Evolutionary conservation across 2,329 filamentous ascomycete species (phyloP).

Genomic region (Penicillium sp.): DNA sequence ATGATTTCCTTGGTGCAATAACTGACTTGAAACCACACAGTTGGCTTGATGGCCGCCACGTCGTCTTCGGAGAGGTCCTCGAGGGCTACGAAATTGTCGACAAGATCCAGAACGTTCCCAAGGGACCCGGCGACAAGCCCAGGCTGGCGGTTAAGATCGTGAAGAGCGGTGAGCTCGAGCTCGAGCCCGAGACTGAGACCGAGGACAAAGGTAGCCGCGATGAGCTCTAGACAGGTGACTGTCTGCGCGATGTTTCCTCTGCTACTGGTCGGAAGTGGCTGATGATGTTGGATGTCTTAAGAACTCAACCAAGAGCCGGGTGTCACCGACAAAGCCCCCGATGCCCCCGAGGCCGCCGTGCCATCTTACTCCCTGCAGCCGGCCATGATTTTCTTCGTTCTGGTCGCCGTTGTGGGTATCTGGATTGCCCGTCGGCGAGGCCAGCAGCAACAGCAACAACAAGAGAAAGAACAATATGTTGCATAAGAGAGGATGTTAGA

Average conservation of each 20-base stretch:
- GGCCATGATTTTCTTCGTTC: conserved; percentile 14
- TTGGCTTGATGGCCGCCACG: conserved; percentile 57
- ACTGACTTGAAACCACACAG: conserved; percentile 20
- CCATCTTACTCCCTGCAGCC: conserved; percentile 14
- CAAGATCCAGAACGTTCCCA: conserved; percentile 55
- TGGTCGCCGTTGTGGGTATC: conserved; percentile 16
- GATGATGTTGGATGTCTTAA: conserved; percentile 26
- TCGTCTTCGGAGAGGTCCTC: conserved; percentile 61
- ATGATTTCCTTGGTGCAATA: background rate
- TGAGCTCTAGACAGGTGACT: conserved; percentile 49
- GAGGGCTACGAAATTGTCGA: conserved; percentile 60
- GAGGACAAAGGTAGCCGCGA: conserved; percentile 55
- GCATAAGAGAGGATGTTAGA: conserved; percentile 5
- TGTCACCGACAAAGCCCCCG: conserved; percentile 6
- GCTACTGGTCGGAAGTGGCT: conserved; percentile 26
- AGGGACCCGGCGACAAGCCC: conserved; percentile 51
- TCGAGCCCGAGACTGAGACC: conserved; percentile 34
- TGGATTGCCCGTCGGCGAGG: conserved; percentile 15
- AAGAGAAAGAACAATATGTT: conserved; percentile 13
- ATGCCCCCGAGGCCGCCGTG: conserved; percentile 1
- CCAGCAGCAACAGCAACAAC: conserved; percentile 10
- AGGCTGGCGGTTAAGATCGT: conserved; percentile 52
- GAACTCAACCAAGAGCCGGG: conserved; percentile 13
- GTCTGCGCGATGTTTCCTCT: conserved; percentile 18
- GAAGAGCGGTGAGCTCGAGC: conserved; percentile 57